Percentiles rank a stretch among this genome's conserved stretches.
Conservation (phyloP, 176 grass and related monocot genomes). For the Carex pumila region DNA sequence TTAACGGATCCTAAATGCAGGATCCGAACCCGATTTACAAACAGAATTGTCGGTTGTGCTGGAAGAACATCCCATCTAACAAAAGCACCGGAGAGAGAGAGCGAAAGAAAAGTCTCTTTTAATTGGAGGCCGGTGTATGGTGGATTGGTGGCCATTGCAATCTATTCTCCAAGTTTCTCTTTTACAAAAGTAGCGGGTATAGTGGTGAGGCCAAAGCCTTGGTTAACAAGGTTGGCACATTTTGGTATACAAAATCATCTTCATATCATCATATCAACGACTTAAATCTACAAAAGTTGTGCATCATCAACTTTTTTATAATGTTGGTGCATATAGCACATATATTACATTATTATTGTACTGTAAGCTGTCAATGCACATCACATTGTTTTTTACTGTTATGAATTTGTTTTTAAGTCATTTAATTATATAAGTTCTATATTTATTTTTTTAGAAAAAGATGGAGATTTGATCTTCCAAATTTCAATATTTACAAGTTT, state of each 20-base stretch:
- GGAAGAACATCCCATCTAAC: too few species aligned
- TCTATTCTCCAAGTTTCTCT: background rate
- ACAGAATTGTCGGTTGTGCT: too few species aligned
- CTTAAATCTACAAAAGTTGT: background rate
- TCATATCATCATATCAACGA: background rate
- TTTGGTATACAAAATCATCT: background rate
- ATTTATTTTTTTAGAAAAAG: too few species aligned
- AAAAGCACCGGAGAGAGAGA: background rate
- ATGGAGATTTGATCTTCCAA: too few species aligned
- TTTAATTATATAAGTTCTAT: too few species aligned
- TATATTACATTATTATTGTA: background rate
- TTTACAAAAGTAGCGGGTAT: background rate
- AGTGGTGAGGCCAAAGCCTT: background rate
- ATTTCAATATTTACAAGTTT: too few species aligned
- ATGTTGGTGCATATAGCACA: background rate
- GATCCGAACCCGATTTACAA: too few species aligned
- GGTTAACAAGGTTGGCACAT: background rate
- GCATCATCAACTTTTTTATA: background rate
- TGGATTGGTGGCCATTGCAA: background rate
- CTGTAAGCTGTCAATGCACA: background rate
- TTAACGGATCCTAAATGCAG: too few species aligned
- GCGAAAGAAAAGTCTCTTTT: background rate
- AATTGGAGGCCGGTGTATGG: background rate
- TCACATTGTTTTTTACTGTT: too few species aligned
- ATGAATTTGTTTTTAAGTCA: too few species aligned